A percentile compares a stretch with the other conserved stretches of the same genome.
phyloP scores from a whole-genome alignment of 2,329 filamentous ascomycete genomes.

The Dothistroma pini region DNA sequence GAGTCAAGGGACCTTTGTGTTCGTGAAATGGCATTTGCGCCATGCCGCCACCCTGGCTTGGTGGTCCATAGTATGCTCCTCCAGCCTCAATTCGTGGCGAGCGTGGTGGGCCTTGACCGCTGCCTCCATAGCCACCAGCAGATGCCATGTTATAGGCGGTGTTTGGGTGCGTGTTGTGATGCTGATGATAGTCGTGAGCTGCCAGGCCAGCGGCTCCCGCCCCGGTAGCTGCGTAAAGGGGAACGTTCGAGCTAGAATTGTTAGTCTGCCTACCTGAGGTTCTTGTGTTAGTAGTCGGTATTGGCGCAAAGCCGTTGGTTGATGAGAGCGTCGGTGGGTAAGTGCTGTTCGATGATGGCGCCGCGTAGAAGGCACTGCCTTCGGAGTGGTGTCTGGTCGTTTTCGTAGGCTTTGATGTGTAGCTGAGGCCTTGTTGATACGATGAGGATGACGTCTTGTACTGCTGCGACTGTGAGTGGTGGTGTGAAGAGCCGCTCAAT shows the following conservation, averaged over 20 bases:
- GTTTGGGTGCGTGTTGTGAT: slow-evolving; percentile 28
- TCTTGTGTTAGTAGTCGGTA: slow-evolving; percentile 8
- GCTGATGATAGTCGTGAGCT: slow-evolving; percentile 43
- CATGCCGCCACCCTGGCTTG: slow-evolving; percentile 9
- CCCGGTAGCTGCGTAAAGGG: slow-evolving; percentile 45
- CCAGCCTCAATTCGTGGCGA: slow-evolving; percentile 15
- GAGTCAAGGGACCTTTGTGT: slow-evolving; percentile 53
- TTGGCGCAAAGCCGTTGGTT: slow-evolving; percentile 8
- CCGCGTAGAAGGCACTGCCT: slow-evolving; percentile 18
- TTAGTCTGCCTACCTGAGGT: slow-evolving; percentile 42
- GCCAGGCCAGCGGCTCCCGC: slow-evolving; percentile 37
- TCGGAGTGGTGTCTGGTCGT: slow-evolving; percentile 20
- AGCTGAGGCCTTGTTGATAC: slow-evolving; percentile 16
- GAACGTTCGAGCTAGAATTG: slow-evolving; percentile 37
- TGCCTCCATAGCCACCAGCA: slow-evolving; percentile 18
- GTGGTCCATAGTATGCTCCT: slow-evolving; percentile 16
- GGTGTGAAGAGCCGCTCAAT: slow-evolving; percentile 26
- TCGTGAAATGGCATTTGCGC: slow-evolving; percentile 39
- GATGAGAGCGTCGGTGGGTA: slow-evolving; percentile 10
- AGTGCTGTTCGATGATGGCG: slow-evolving; percentile 10
- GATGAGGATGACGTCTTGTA: slow-evolving; percentile 14
- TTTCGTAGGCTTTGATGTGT: slow-evolving; percentile 13
- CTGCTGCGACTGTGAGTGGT: slow-evolving; percentile 14
- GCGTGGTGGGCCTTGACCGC: slow-evolving; percentile 21
- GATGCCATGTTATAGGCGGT: slow-evolving; percentile 15